Evolutionary conservation across 106 monocot species (phyloP).

Genomic region (Dendrobium huoshanense): DNA sequence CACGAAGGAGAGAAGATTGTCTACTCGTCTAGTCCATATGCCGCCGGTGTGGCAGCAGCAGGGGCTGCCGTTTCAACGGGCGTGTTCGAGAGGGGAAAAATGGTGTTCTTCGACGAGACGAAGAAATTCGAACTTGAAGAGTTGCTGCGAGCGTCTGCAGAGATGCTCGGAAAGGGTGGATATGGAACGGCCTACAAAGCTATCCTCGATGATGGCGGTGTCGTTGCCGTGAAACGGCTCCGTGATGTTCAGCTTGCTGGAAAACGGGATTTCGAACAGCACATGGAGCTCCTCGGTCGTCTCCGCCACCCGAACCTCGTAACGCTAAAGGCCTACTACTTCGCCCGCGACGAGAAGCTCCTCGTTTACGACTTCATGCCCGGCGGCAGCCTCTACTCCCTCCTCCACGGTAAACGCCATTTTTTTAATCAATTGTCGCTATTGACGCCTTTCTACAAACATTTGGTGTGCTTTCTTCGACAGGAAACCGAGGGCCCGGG

Average conservation of each 20-base stretch:
- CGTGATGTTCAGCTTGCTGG: slow-evolving; percentile 38
- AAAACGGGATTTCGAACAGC: slow-evolving; percentile 66
- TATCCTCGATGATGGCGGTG: slow-evolving; percentile 60
- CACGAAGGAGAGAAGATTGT: slow-evolving; percentile 86
- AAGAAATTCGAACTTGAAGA: slow-evolving; percentile 86
- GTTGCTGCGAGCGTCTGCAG: slow-evolving; percentile 65
- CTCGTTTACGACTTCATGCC: slow-evolving; percentile 93
- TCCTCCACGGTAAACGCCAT: slow-evolving; percentile 60
- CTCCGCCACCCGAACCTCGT: slow-evolving; percentile 68
- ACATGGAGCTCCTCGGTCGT: slow-evolving; percentile 61
- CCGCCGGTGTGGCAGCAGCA: slow-evolving; percentile 8
- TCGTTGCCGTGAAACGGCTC: slow-evolving; percentile 81
- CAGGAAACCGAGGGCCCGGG: slow-evolving; percentile 85
- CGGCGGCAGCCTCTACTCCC: slow-evolving; percentile 69
- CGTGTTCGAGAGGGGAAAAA: slow-evolving; percentile 57
- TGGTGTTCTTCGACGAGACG: slow-evolving; percentile 59
- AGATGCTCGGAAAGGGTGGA: slow-evolving; percentile 86
- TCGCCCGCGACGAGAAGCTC: slow-evolving; percentile 82
- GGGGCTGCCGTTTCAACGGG: neutral
- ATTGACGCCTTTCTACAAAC: neutral
- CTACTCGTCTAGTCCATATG: slow-evolving; percentile 53
- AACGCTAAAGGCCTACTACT: slow-evolving; percentile 68
- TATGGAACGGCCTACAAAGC: slow-evolving; percentile 86
- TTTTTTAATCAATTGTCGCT: neutral
- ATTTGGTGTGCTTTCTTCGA: neutral